These are phyloP conservation scores for Crithidia bombi DNA, from an alignment of 208 protist species.

Conservation along the genomic window DNA sequence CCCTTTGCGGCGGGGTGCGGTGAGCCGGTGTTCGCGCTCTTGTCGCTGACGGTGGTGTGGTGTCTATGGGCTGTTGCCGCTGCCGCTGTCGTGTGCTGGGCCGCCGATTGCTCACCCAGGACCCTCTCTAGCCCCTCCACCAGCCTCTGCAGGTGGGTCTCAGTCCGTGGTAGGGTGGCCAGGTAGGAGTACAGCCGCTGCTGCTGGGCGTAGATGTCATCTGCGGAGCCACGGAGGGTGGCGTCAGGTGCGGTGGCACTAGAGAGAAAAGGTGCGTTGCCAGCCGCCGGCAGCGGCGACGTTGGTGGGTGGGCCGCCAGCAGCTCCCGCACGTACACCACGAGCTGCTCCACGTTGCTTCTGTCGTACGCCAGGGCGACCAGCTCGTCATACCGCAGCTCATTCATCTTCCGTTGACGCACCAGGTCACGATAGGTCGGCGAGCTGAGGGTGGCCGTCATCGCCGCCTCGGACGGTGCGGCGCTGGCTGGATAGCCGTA, in stretches of 20 bases:
- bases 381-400: slow-evolving; percentile 43
- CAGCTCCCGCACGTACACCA: slow-evolving; percentile 41
- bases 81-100: not conserved
- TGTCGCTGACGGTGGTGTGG: not conserved
- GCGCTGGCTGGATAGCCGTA: slow-evolving; percentile 36
- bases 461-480: slow-evolving; percentile 19
- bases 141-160: slow-evolving; percentile 42
- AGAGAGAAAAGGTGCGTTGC: not conserved
- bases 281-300: slow-evolving; percentile 4
- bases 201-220: slow-evolving; percentile 19
- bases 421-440: slow-evolving; percentile 19
- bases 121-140: slow-evolving; percentile 26
- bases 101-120: slow-evolving; percentile 5
- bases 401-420: slow-evolving; percentile 31
- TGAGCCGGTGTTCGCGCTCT: too few relatives aligned
- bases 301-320: slow-evolving; percentile 21
- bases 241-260: not conserved
- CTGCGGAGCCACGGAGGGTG: not conserved
- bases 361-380: slow-evolving; percentile 67
- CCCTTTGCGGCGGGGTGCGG: too few relatives aligned
- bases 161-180: slow-evolving; percentile 47
- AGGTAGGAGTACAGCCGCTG: slow-evolving; percentile 39
- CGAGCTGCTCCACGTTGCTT: slow-evolving; percentile 48
- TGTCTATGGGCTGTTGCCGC: not conserved
- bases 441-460: not conserved